Percentiles rank a stretch among this genome's conserved stretches.
These are phyloP conservation scores for Fistulinella prunicolor DNA, from an alignment of 768 basidiomycete genomes.

Conservation along the genomic window DNA sequence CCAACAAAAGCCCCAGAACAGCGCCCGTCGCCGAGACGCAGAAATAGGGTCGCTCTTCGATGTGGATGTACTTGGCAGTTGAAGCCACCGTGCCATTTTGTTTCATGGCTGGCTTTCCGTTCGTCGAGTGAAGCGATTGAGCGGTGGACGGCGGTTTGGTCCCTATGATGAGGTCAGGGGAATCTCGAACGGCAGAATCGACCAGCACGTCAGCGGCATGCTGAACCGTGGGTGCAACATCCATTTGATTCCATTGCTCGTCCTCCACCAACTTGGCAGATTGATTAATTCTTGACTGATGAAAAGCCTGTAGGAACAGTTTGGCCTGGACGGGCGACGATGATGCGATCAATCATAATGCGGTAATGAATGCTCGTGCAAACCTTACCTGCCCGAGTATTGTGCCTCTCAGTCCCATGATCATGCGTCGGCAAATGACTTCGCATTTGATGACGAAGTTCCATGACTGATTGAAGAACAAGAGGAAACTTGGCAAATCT, in stretches of 20 bases:
- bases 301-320: conserved; percentile 81
- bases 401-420: conserved; percentile 85
- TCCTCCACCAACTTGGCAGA: conserved; percentile 93
- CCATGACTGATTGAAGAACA: conserved; percentile 85
- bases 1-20: conserved; percentile 65
- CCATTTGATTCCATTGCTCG: conserved; percentile 84
- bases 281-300: conserved; percentile 71
- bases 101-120: no score
- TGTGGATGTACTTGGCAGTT: conserved; percentile 57
- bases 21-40: conserved; percentile 83
- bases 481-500: conserved; percentile 69
- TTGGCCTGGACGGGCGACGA: conserved; percentile 57
- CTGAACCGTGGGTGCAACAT: conserved; percentile 67
- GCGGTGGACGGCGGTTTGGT: conserved; percentile 12
- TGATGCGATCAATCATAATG: neutral
- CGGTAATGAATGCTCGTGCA: neutral
- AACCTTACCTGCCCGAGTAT: conserved; percentile 72
- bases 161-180: conserved; percentile 58
- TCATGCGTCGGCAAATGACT: conserved; percentile 83
- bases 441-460: conserved; percentile 87
- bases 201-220: conserved; percentile 70
- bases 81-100: conserved; percentile 22
- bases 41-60: conserved; percentile 85
- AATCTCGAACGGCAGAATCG: conserved; percentile 79
- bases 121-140: no score